phyloP scores from a whole-genome alignment of 192 early-diverging fungal genomes.

The Coemansia sp. region DNA sequence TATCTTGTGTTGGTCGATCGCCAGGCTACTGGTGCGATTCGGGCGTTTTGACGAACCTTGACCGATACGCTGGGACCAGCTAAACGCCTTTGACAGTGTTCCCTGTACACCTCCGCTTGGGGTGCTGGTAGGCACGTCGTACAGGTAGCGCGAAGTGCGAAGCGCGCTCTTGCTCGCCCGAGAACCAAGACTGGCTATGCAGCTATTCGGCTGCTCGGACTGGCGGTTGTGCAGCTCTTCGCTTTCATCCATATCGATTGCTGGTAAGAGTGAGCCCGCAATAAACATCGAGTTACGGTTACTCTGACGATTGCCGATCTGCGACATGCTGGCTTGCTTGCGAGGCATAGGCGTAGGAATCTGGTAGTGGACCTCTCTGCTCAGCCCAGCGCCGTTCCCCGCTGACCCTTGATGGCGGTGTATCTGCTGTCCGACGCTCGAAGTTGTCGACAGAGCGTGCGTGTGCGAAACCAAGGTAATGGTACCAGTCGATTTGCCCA shows the following conservation, averaged over 20 bases:
- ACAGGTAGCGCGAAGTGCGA: conserved; percentile 47
- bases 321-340: conserved; percentile 47
- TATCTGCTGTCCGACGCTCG: neutral
- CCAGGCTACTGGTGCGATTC: conserved; percentile 19
- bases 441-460: neutral
- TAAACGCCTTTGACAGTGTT: conserved; percentile 31
- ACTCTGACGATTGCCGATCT: conserved; percentile 24
- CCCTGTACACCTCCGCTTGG: conserved; percentile 22
- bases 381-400: neutral
- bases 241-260: conserved; percentile 4
- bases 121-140: conserved; percentile 36
- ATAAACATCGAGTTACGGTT: conserved; percentile 53
- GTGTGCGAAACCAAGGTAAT: conserved; percentile 25
- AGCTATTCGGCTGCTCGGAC: conserved; percentile 10
- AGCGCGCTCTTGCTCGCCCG: conserved; percentile 14
- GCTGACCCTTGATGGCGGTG: neutral
- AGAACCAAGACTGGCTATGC: conserved; percentile 7
- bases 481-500: conserved; percentile 12
- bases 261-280: conserved; percentile 24
- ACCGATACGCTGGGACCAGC: conserved; percentile 44
- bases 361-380: neutral
- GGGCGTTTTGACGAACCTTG: conserved; percentile 15
- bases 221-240: neutral
- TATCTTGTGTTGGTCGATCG: conserved; percentile 50
- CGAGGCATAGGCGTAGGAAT: conserved; percentile 11